Conservation (phyloP, 768 basidiomycete species). For the Kwoniella dejecticola region DNA sequence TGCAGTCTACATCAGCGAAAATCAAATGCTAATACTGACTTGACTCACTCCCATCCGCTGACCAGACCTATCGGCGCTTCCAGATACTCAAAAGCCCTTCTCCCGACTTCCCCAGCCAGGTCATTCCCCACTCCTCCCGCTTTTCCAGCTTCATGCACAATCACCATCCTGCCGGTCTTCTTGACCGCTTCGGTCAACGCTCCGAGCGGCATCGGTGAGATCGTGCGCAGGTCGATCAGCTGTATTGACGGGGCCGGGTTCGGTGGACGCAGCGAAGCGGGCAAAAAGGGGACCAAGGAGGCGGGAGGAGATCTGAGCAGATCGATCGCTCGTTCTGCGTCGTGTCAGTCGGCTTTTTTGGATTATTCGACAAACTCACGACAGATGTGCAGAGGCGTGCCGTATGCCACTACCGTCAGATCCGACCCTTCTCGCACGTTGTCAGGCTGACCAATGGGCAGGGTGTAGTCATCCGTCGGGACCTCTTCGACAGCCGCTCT, state of each 20-base stretch:
- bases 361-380: constrained; percentile 29
- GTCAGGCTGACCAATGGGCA: constrained; percentile 84
- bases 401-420: constrained; percentile 87
- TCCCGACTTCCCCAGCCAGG: constrained; percentile 87
- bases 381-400: constrained; percentile 89
- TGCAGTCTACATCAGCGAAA: constrained; percentile 46
- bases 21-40: too few species aligned
- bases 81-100: constrained; percentile 81
- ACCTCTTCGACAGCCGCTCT: constrained; percentile 92
- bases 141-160: constrained; percentile 89
- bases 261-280: constrained; percentile 66
- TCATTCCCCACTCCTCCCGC: constrained; percentile 88
- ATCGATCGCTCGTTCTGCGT: constrained; percentile 63
- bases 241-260: constrained; percentile 64
- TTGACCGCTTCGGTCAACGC: constrained; percentile 78
- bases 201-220: constrained; percentile 85
- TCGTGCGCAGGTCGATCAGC: constrained; percentile 84
- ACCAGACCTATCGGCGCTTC: constrained; percentile 84
- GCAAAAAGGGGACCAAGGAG: constrained; percentile 67
- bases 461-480: constrained; percentile 77
- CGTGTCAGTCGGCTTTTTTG: neutral
- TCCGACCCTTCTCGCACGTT: constrained; percentile 72
- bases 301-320: constrained; percentile 70
- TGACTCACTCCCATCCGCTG: constrained; percentile 89
- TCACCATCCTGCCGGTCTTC: constrained; percentile 77